Conservation (phyloP, 164 flowering plant species). For the Magnolia kwangsiensis region DNA sequence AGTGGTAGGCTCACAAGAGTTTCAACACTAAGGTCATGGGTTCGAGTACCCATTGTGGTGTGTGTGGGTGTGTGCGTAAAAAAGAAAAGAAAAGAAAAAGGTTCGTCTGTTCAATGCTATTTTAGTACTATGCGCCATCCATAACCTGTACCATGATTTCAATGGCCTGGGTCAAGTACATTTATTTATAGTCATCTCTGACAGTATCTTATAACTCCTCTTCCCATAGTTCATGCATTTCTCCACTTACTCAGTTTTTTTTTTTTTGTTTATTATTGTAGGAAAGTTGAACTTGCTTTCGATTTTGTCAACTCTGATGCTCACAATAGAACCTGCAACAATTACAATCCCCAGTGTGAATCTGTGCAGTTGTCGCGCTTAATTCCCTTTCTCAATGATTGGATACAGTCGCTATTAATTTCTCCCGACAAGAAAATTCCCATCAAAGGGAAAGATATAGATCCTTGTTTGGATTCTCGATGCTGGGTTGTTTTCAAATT, state of each 20-base stretch:
- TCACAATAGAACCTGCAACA: slow-evolving; percentile 15
- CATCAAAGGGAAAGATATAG: slow-evolving; percentile 13
- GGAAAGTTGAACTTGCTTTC: slow-evolving; percentile 68
- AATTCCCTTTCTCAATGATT: slow-evolving; percentile 53
- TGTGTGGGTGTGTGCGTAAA: too few relatives aligned
- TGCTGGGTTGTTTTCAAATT: slow-evolving; percentile 76
- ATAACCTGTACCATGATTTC: too few relatives aligned
- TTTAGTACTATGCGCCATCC: too few relatives aligned
- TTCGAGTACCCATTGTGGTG: too few relatives aligned
- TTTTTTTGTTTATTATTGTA: slow-evolving; percentile 26
- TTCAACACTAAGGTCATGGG: too few relatives aligned
- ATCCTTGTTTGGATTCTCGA: slow-evolving; percentile 53
- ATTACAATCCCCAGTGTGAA: slow-evolving; percentile 23
- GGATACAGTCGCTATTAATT: slow-evolving; percentile 72
- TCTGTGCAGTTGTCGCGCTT: slow-evolving; percentile 48
- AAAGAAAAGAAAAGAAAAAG: too few relatives aligned
- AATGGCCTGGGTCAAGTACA: too few relatives aligned
- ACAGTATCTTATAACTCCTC: not conserved
- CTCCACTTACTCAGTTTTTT: not conserved
- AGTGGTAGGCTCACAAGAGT: too few relatives aligned
- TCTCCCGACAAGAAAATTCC: slow-evolving; percentile 36
- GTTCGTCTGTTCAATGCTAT: too few relatives aligned
- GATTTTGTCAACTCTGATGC: slow-evolving; percentile 38
- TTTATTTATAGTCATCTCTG: too few relatives aligned
- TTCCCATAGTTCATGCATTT: not conserved